A percentile compares a stretch with the other conserved stretches of the same genome.
These are phyloP conservation scores for Apiospora pterosperma DNA, from an alignment of 2,329 filamentous ascomycete genomes.

Conservation along the genomic window DNA sequence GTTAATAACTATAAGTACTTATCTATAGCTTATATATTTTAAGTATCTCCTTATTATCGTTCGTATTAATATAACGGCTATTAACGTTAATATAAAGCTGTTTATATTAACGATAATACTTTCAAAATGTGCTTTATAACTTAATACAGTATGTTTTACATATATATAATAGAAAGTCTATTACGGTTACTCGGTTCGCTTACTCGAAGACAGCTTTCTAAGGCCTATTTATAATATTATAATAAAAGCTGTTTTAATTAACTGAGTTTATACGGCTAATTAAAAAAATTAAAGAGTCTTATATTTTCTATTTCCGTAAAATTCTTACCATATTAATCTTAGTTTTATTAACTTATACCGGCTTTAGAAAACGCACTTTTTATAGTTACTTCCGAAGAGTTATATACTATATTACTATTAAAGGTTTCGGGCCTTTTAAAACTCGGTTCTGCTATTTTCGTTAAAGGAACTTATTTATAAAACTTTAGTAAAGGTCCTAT, in stretches of 20 bases:
- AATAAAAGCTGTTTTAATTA: constrained; percentile 9
- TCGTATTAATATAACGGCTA: constrained; percentile 11
- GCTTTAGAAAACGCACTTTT: constrained; percentile 14
- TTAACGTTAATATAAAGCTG: constrained; percentile 10
- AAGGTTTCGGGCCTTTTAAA: neutral
- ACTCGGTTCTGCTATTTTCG: neutral
- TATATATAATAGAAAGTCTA: neutral
- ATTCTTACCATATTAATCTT: constrained; percentile 19
- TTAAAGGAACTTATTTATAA: neutral
- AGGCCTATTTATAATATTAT: neutral
- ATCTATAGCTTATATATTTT: constrained; percentile 6
- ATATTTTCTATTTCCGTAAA: constrained; percentile 14
- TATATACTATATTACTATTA: constrained; percentile 7
- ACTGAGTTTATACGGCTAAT: neutral
- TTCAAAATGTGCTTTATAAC: constrained; percentile 6
- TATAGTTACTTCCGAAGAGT: constrained; percentile 16
- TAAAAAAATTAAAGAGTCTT: constrained; percentile 3
- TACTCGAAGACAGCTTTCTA: neutral
- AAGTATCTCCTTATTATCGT: constrained; percentile 11
- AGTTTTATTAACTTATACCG: constrained; percentile 15
- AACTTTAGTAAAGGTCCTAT: neutral
- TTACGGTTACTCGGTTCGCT: neutral
- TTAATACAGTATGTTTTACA: constrained; percentile 10
- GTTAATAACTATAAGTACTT: neutral
- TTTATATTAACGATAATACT: constrained; percentile 14